Evolutionary conservation across 1,284 basidiomycete genomes (phyloP).

Genomic region (Leccinum angustisporum): DNA sequence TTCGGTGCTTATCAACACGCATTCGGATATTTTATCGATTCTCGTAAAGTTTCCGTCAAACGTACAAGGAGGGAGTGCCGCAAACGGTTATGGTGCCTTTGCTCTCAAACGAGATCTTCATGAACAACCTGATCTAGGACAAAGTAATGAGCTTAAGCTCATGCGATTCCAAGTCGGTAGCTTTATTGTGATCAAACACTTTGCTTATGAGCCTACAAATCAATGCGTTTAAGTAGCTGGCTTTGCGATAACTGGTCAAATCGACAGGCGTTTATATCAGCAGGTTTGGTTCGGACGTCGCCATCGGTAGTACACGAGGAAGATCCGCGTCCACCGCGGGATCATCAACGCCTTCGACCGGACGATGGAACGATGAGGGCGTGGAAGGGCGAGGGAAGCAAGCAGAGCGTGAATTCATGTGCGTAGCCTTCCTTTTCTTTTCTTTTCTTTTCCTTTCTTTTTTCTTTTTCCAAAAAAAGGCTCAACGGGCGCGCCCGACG

Average conservation of each 20-base stretch:
- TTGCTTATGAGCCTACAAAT: conserved; percentile 48
- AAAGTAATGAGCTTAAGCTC: conserved; percentile 58
- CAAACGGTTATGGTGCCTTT: conserved; percentile 47
- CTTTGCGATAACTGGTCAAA: conserved; percentile 88
- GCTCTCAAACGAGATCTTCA: conserved; percentile 46
- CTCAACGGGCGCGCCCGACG: no score
- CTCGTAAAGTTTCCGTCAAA: conserved; percentile 63
- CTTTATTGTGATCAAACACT: neutral
- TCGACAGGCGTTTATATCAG: conserved; percentile 87
- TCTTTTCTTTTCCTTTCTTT: no score
- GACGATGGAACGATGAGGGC: no score
- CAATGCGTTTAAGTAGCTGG: conserved; percentile 85
- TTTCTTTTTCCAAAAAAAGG: no score
- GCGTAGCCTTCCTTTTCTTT: no score
- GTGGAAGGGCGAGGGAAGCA: no score
- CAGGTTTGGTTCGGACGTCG: conserved; percentile 65
- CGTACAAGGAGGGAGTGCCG: conserved; percentile 44
- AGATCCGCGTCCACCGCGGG: no score
- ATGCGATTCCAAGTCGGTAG: conserved; percentile 80
- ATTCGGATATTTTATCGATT: conserved; percentile 62
- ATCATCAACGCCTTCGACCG: no score
- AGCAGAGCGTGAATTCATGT: no score
- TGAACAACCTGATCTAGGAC: conserved; percentile 62
- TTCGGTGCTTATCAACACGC: conserved; percentile 69
- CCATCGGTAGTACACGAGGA: no score